phyloP scores from a whole-genome alignment of 305 asterid genomes.

The Solanum chacoense region DNA sequence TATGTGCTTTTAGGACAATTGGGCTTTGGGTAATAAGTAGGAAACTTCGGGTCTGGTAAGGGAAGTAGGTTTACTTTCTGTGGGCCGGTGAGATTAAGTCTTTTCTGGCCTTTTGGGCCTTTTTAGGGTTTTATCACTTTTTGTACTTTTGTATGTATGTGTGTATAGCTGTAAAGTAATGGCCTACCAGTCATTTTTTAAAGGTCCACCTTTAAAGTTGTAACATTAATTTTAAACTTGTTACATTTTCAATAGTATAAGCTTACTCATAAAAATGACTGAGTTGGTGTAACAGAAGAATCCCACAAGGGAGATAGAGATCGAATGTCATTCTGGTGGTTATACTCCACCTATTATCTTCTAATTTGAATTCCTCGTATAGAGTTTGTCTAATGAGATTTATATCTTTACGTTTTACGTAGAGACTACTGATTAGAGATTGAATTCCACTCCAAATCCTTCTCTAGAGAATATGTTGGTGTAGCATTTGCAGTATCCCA shows the following conservation, averaged over 20 bases:
- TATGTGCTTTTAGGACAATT: background rate
- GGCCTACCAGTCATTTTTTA: background rate
- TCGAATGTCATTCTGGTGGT: background rate
- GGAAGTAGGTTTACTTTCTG: background rate
- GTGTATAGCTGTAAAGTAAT: background rate
- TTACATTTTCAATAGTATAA: background rate
- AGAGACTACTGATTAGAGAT: rapidly evolving
- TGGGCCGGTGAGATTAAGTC: background rate
- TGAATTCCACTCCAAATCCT: background rate
- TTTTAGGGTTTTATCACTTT: background rate
- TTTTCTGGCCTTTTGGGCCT: background rate
- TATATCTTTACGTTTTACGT: too few species aligned
- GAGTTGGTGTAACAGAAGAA: background rate
- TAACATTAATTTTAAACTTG: background rate
- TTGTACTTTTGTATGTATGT: background rate
- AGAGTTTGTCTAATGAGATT: too few species aligned
- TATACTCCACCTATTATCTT: background rate
- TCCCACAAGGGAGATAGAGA: background rate
- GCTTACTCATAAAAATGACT: background rate
- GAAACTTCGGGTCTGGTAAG: background rate
- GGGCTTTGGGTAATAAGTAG: background rate
- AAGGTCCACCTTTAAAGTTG: background rate
- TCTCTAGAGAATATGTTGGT: background rate
- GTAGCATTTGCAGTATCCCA: background rate
- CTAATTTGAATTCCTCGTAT: background rate